Evolutionary conservation across 108 stramenopile species (phyloP).

Genomic region (Schizochytrium sp.): DNA sequence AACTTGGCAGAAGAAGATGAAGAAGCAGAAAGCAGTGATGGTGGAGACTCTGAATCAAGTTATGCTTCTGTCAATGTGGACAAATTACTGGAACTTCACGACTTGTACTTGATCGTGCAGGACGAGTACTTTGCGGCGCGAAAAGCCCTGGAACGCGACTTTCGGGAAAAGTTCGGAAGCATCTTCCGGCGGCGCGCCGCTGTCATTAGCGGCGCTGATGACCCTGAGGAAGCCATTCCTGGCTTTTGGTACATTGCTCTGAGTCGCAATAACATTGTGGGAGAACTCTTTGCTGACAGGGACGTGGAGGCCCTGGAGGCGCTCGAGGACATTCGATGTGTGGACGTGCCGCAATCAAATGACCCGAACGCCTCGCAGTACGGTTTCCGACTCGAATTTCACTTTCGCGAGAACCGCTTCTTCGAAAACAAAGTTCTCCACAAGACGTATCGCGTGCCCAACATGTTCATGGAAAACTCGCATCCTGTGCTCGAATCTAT

Average conservation of each 20-base stretch:
- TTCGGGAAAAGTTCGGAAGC: background rate
- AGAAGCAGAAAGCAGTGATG: background rate
- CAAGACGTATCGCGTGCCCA: background rate
- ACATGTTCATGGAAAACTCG: background rate
- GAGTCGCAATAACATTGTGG: background rate
- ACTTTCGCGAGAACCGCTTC: background rate
- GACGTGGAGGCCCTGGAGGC: background rate
- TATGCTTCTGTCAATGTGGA: background rate
- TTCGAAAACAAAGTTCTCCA: background rate
- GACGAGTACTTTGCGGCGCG: background rate
- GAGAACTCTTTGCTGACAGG: background rate
- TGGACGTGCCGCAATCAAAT: background rate
- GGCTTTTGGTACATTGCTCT: background rate
- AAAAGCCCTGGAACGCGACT: background rate
- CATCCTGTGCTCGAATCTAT: background rate
- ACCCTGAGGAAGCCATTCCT: background rate
- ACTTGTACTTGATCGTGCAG: background rate
- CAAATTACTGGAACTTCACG: background rate
- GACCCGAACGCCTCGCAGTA: background rate
- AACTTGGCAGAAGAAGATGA: background rate
- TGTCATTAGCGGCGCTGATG: background rate
- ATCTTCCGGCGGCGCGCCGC: background rate
- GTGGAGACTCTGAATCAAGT: background rate
- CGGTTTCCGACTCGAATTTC: background rate
- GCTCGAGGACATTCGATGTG: conserved; percentile 1